Conservation (phyloP, 441 rosid species). For the Macaranga tanarius region DNA sequence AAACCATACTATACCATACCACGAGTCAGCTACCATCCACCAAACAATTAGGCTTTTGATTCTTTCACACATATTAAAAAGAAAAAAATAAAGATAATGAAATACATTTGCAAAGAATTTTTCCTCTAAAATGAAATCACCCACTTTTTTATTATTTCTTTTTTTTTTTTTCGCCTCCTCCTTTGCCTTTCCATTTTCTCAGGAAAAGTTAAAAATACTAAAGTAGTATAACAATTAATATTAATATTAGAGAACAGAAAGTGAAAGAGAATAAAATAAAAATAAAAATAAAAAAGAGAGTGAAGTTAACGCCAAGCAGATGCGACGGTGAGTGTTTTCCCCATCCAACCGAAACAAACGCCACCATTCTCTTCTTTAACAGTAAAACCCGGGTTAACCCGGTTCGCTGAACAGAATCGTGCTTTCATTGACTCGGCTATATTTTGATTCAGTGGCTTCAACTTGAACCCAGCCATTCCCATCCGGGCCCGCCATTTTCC, state of each 20-base stretch:
- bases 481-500: conserved; percentile 98
- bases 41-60: conserved; percentile 15
- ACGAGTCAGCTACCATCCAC: conserved; percentile 5
- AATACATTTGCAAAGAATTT: conserved; percentile 12
- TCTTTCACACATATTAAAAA: conserved; percentile 10
- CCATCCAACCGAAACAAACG: conserved; percentile 84
- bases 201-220: conserved; percentile 39
- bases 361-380: conserved; percentile 81
- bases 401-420: conserved; percentile 43
- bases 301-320: conserved; percentile 89
- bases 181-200: conserved; percentile 36
- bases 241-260: conserved; percentile 26
- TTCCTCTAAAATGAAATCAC: conserved; percentile 37
- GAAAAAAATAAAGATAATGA: not conserved
- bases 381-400: conserved; percentile 68
- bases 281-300: not conserved
- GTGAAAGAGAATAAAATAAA: not conserved
- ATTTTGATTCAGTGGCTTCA: conserved; percentile 46
- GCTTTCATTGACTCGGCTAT: conserved; percentile 61
- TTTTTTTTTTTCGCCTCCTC: not conserved
- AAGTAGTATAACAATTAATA: conserved; percentile 30
- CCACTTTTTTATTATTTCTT: conserved; percentile 25
- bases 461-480: conserved; percentile 91
- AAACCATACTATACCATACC: not conserved
- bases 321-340: conserved; percentile 89